Evolutionary conservation across 1,139 yeast species (phyloP).

Genomic region (Suhomyces bolitotheri): DNA sequence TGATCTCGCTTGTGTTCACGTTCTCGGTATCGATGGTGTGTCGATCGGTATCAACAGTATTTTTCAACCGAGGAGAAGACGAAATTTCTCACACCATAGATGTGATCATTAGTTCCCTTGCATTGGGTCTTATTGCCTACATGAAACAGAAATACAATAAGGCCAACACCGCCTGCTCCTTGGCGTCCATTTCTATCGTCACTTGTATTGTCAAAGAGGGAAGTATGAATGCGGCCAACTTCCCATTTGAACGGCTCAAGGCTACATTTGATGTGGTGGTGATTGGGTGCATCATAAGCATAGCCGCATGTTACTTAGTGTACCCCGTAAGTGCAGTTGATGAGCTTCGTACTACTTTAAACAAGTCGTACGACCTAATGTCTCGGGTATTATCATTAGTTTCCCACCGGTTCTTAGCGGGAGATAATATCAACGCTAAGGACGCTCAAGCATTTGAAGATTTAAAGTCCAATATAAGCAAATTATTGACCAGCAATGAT

Average conservation of each 20-base stretch:
- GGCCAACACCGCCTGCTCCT: conserved; percentile 76
- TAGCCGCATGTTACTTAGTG: conserved; percentile 55
- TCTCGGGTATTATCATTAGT: conserved; percentile 52
- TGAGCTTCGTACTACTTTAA: conserved; percentile 47
- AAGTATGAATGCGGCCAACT: conserved; percentile 56
- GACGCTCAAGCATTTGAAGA: conserved; percentile 38
- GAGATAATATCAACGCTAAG: conserved; percentile 43
- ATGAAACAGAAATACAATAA: conserved; percentile 67
- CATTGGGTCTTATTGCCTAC: conserved; percentile 67
- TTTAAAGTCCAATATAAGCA: conserved; percentile 42
- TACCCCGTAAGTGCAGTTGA: conserved; percentile 66
- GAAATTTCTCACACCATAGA: conserved; percentile 58
- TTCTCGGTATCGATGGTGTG: conserved; percentile 56
- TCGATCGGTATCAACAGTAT: conserved; percentile 51
- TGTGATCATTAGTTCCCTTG: conserved; percentile 52
- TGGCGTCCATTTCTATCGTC: conserved; percentile 72
- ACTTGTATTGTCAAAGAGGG: conserved; percentile 80
- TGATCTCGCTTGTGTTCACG: conserved; percentile 55
- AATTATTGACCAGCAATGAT: conserved; percentile 46
- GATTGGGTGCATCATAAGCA: conserved; percentile 62
- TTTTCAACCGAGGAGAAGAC: conserved; percentile 48
- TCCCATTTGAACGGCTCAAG: conserved; percentile 58
- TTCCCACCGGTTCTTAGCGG: conserved; percentile 55
- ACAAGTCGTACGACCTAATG: conserved; percentile 55
- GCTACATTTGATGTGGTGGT: conserved; percentile 61